Percentiles rank a stretch among this genome's conserved stretches.
Conservation (phyloP, 805 yeast genomes). For the Cyberlindnera sargentensis region DNA sequence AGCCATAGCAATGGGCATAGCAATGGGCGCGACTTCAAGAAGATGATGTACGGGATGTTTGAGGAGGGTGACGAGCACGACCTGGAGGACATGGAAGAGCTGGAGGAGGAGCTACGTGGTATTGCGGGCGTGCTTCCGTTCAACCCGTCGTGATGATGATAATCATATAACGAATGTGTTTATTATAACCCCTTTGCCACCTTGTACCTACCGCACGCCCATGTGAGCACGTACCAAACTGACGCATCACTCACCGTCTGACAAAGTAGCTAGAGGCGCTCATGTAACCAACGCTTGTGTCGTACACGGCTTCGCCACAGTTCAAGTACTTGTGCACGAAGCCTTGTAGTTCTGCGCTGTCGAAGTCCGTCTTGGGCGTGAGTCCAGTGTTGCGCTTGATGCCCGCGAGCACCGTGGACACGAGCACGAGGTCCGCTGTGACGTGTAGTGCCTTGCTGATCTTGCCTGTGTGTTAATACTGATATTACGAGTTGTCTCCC, state of each 20-base stretch:
- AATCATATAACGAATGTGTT: neutral
- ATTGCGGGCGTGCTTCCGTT: conserved; percentile 17
- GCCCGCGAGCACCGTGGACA: conserved; percentile 67
- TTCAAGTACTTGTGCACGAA: conserved; percentile 64
- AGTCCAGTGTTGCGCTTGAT: conserved; percentile 68
- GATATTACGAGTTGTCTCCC: too few relatives aligned
- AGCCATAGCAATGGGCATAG: conserved; percentile 4
- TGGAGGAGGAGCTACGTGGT: conserved; percentile 19
- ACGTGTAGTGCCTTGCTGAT: conserved; percentile 51
- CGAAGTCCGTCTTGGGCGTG: conserved; percentile 47
- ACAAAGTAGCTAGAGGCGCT: conserved; percentile 69
- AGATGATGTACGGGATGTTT: conserved; percentile 5
- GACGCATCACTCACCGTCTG: conserved; percentile 33
- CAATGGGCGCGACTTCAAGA: neutral
- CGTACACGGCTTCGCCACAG: conserved; percentile 80
- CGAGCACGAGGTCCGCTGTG: conserved; percentile 50
- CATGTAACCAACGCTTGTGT: conserved; percentile 61
- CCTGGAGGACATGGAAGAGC: conserved; percentile 8
- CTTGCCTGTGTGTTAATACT: conserved; percentile 14
- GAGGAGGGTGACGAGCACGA: conserved; percentile 18
- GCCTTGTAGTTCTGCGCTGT: conserved; percentile 34
- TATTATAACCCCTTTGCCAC: too few relatives aligned
- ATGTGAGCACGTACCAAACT: too few relatives aligned
- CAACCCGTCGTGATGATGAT: conserved; percentile 17
- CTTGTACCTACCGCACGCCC: too few relatives aligned